Conservation (phyloP, 768 basidiomycete species). For the Trichaptum fuscoviolaceum region DNA sequence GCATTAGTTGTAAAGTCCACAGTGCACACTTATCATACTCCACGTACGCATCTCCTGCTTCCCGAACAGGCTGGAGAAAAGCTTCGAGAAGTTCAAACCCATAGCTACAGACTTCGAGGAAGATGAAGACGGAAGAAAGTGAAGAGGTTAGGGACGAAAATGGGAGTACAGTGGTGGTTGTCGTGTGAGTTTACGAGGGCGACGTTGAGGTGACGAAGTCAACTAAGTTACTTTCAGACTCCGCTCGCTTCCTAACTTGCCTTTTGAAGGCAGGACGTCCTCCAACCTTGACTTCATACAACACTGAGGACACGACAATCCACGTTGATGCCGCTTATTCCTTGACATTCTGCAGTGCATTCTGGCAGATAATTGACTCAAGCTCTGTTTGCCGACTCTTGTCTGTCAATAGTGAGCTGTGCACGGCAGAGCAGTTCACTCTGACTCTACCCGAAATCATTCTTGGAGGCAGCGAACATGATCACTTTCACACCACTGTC, state of each 20-base stretch:
- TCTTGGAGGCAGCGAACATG: constrained; percentile 38
- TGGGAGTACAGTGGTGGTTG: constrained; percentile 2
- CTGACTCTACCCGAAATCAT: not conserved
- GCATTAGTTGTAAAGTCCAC: constrained; percentile 20
- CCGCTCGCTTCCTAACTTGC: constrained; percentile 1
- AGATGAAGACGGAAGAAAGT: not conserved
- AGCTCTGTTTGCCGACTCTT: not conserved
- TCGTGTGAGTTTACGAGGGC: constrained; percentile 1
- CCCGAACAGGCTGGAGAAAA: constrained; percentile 85
- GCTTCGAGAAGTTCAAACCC: constrained; percentile 72
- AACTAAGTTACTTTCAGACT: not conserved
- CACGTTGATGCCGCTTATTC: not conserved
- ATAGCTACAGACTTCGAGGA: constrained; percentile 31
- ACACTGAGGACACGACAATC: not conserved
- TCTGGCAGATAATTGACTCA: not conserved
- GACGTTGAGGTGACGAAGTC: constrained; percentile 3
- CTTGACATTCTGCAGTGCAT: not conserved
- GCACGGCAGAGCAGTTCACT: not conserved
- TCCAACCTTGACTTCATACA: not conserved
- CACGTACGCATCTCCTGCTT: constrained; percentile 99
- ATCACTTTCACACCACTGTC: constrained; percentile 93
- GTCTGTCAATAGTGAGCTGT: not conserved
- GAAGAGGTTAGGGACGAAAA: not conserved
- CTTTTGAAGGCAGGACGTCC: not conserved
- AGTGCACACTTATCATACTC: constrained; percentile 23